These are phyloP conservation scores for Calocybe indica DNA, from an alignment of 768 basidiomycete species.

Conservation along the genomic window DNA sequence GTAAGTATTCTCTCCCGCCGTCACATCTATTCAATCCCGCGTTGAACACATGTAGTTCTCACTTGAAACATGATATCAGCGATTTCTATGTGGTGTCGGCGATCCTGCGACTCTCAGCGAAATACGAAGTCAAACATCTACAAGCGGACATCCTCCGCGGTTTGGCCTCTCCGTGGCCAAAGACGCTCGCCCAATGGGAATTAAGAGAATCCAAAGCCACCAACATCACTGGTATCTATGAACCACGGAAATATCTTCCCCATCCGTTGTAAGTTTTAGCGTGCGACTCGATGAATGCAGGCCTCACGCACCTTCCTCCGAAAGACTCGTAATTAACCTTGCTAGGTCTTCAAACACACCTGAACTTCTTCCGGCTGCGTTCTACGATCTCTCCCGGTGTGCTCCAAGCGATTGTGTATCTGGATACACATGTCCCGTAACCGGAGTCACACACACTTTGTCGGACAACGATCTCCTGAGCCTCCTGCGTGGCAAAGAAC, in stretches of 20 bases:
- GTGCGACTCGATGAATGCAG: too few relatives aligned
- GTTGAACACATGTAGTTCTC: conserved; percentile 28
- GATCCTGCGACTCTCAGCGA: conserved; percentile 57
- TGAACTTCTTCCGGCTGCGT: conserved; percentile 66
- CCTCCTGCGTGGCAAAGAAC: conserved; percentile 65
- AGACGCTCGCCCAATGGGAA: conserved; percentile 61
- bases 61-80: conserved; percentile 37
- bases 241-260: conserved; percentile 48
- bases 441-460: conserved; percentile 31
- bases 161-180: conserved; percentile 54
- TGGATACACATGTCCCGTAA: conserved; percentile 37
- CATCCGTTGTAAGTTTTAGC: conserved; percentile 58
- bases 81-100: conserved; percentile 50
- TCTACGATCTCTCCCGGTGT: conserved; percentile 74
- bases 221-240: conserved; percentile 42
- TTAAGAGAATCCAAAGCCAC: conserved; percentile 55
- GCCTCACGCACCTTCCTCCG: background rate
- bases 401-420: conserved; percentile 54
- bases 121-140: conserved; percentile 55
- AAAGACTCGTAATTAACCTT: conserved; percentile 60
- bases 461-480: conserved; percentile 50
- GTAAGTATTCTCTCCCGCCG: conserved; percentile 32
- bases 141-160: conserved; percentile 51
- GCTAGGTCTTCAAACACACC: conserved; percentile 50
- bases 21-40: conserved; percentile 8